Evolutionary conservation across 169 alveolate species (phyloP).

Genomic region (Theileria orientalis): DNA sequence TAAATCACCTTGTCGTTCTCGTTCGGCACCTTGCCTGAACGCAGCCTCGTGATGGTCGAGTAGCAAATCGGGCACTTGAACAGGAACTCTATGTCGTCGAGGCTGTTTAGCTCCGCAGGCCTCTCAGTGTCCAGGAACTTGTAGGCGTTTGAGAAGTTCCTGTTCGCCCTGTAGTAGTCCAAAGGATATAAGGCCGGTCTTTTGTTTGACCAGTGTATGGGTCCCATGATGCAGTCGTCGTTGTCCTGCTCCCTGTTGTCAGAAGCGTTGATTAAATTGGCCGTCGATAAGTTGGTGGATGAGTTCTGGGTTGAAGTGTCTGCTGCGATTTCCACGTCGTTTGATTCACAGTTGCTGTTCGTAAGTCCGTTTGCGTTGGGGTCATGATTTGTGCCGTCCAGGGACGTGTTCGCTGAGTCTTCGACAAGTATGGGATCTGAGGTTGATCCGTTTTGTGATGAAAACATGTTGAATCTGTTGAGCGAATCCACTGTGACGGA

Average conservation of each 20-base stretch:
- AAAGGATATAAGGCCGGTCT: slow-evolving; percentile 9
- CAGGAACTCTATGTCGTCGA: slow-evolving; percentile 55
- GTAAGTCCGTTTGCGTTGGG: no score
- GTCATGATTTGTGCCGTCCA: neutral
- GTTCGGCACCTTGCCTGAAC: slow-evolving; percentile 54
- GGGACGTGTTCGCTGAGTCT: neutral
- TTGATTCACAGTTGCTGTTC: neutral
- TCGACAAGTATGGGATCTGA: slow-evolving; percentile 21
- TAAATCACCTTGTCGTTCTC: slow-evolving; percentile 58
- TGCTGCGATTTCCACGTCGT: neutral
- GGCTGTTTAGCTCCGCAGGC: neutral
- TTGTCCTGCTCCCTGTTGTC: slow-evolving; percentile 6
- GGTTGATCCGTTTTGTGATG: neutral
- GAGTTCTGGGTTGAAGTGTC: neutral
- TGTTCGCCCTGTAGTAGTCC: slow-evolving; percentile 18
- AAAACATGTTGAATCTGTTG: neutral
- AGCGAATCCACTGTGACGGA: neutral
- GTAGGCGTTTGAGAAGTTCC: slow-evolving; percentile 33
- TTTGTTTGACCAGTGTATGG: slow-evolving; percentile 47
- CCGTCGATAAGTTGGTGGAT: neutral
- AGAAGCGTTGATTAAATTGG: neutral
- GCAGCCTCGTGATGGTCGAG: slow-evolving; percentile 61
- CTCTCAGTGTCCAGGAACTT: slow-evolving; percentile 18
- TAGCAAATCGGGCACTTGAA: slow-evolving; percentile 68
- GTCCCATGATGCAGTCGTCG: slow-evolving; percentile 56